Evolutionary conservation across 768 basidiomycete genomes (phyloP).

Genomic region (Trametes cingulata): DNA sequence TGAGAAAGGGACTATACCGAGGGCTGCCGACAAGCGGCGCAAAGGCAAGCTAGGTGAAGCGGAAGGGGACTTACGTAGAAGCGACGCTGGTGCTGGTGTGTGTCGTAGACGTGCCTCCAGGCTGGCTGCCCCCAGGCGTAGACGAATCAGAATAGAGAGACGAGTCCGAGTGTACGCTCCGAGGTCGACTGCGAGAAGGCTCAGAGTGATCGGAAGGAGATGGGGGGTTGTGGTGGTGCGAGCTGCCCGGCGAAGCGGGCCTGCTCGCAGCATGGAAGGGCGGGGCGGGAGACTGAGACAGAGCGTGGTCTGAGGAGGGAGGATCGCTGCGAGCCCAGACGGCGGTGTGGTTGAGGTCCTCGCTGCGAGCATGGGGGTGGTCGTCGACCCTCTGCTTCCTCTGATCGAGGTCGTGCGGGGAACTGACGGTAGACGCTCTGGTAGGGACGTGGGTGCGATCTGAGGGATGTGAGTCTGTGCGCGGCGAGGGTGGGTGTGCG

Average conservation of each 20-base stretch:
- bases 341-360: slow-evolving; percentile 64
- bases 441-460: slow-evolving; percentile 59
- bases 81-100: slow-evolving; percentile 57
- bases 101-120: slow-evolving; percentile 51
- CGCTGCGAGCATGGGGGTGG: slow-evolving; percentile 59
- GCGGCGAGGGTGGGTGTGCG: slow-evolving; percentile 18
- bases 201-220: slow-evolving; percentile 58
- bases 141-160: slow-evolving; percentile 61
- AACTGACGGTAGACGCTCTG: slow-evolving; percentile 64
- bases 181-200: slow-evolving; percentile 47
- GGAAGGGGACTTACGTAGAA: slow-evolving; percentile 53
- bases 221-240: slow-evolving; percentile 45
- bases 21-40: not conserved
- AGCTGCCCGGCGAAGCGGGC: slow-evolving; percentile 58
- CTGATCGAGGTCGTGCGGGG: slow-evolving; percentile 54
- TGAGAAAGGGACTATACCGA: not conserved
- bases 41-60: not conserved
- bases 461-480: slow-evolving; percentile 28
- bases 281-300: slow-evolving; percentile 33
- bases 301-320: slow-evolving; percentile 21
- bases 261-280: slow-evolving; percentile 55
- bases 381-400: slow-evolving; percentile 40
- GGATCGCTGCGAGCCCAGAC: slow-evolving; percentile 31
- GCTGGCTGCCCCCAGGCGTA: slow-evolving; percentile 40
- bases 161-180: slow-evolving; percentile 39